A percentile compares a stretch with the other conserved stretches of the same genome.
phyloP scores from a whole-genome alignment of 495 filamentous ascomycete species.

The Bacidia rubella region DNA sequence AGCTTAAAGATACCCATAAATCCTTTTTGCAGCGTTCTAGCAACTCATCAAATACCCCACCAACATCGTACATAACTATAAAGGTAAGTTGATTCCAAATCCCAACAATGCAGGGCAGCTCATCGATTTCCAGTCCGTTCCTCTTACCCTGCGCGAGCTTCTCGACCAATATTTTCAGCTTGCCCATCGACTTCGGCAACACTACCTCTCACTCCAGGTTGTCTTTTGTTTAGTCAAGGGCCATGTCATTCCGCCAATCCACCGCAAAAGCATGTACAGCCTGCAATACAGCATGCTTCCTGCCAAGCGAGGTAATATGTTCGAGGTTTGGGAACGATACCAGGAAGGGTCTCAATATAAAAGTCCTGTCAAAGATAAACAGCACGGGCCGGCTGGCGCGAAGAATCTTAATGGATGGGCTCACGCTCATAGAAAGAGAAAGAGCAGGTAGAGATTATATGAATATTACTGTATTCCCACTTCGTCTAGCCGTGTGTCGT shows the following conservation, averaged over 20 bases:
- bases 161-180: constrained; percentile 97
- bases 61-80: constrained; percentile 63
- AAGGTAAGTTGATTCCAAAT: constrained; percentile 39
- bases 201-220: constrained; percentile 83
- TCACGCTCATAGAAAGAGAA: background rate
- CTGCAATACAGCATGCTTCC: constrained; percentile 98
- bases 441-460: background rate
- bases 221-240: constrained; percentile 79
- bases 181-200: constrained; percentile 78
- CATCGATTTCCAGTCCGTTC: constrained; percentile 51
- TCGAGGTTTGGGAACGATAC: constrained; percentile 73
- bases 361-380: background rate
- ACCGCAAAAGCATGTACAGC: constrained; percentile 86
- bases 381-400: background rate
- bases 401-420: background rate
- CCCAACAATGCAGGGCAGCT: constrained; percentile 4
- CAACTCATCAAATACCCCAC: constrained; percentile 21
- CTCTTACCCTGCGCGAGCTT: constrained; percentile 79
- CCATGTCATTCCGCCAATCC: constrained; percentile 80
- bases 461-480: too few relatives aligned
- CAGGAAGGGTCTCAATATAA: constrained; percentile 28
- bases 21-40: constrained; percentile 20
- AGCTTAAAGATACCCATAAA: constrained; percentile 61
- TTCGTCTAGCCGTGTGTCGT: too few relatives aligned
- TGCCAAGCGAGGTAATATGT: constrained; percentile 58